Base-by-base conservation (phyloP, 2,329 filamentous ascomycete genomes). In the Xylariales sp. region DNA sequence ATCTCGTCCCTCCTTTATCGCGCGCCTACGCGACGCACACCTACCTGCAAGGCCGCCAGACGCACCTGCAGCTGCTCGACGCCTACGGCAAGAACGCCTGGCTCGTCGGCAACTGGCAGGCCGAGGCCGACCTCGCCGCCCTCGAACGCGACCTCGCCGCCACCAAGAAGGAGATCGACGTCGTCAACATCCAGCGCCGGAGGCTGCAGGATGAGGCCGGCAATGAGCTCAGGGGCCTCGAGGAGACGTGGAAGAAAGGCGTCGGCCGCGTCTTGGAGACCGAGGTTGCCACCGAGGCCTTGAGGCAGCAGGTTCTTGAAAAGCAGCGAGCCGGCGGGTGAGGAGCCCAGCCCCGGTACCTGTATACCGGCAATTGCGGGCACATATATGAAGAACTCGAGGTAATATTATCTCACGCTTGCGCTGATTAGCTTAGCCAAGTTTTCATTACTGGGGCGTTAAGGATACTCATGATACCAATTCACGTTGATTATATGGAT, bases 81-180 rank as follows among this genome's bases (percentile, higher is more conserved):
- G 85, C 85, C 58, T 90, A 90, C 79, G 96, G 95, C 72, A 93
- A 93, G 81, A 97, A 97, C 79, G 91, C 93, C 9, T 98, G 96
- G 95, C 84, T 99, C 63, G 86, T 97, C 8, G 89, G 89, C 5
- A 99, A 99, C 80, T 88, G 90, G 74, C 89, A 92, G 72, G 80
- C 94, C 23, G 95, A 97, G 81, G 87, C 88, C 50, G 86, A 93
- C 49, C 80, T 97, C 59, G 85, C 86, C 58, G 79, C 79, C 12
- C 76, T 97, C 32, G 95, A 98, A 84, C 84, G 84, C 52, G 93
- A 97, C 75, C 83, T 98, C 57, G 90, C 89, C 14, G 85, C 83
- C 46, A 82, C 87, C 23, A 90, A 90, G 78, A 84, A 86, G 66
- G 89, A 92, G 71, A 86, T 94, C 55, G 94, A 97, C 77, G 78